Evolutionary conservation across 495 filamentous ascomycete genomes (phyloP).

Genomic region (Pyronema domesticum): DNA sequence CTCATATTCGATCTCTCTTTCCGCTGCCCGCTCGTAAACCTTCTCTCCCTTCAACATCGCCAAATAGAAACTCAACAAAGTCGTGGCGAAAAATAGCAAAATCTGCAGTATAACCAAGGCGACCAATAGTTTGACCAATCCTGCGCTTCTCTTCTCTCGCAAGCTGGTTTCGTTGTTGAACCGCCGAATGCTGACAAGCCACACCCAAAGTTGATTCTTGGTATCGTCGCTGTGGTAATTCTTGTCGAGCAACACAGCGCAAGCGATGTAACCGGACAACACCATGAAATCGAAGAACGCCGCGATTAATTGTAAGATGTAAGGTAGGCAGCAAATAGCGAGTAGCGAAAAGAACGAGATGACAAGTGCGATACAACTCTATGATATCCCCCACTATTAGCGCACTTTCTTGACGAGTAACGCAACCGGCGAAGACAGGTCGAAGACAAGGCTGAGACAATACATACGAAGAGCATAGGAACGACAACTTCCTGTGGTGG

Average conservation of each 20-base stretch:
- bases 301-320: neutral
- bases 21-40: neutral
- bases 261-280: neutral
- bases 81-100: constrained; percentile 2
- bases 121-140: neutral
- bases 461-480: neutral
- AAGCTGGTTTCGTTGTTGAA: neutral
- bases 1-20: neutral
- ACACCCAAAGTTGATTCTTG: neutral
- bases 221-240: constrained; percentile 1
- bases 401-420: too few relatives aligned
- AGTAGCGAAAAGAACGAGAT: neutral
- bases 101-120: neutral
- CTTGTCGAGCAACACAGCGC: neutral
- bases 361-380: neutral
- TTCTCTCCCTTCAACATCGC: neutral
- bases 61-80: neutral
- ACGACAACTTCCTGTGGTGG: neutral
- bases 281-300: constrained; percentile 2
- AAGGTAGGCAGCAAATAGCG: constrained; percentile 1
- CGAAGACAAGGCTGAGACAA: neutral
- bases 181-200: neutral
- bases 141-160: neutral
- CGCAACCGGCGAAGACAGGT: neutral
- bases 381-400: too few relatives aligned